These are phyloP conservation scores for Agaricus subrufescens DNA, from an alignment of 768 basidiomycete genomes.

Conservation along the genomic window DNA sequence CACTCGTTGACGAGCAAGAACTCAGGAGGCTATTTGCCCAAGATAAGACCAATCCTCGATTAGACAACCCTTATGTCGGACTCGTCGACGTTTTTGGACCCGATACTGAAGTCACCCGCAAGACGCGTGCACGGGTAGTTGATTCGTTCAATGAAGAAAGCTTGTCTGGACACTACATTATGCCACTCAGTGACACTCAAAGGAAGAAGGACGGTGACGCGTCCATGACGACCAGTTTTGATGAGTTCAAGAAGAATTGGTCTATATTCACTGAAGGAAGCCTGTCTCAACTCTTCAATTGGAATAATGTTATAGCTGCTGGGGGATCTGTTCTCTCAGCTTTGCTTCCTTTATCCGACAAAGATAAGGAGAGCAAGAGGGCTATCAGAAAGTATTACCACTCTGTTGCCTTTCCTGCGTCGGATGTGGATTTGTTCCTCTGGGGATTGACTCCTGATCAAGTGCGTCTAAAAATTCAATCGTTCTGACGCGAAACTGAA, in stretches of 20 bases:
- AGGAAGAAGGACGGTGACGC: slow-evolving; percentile 47
- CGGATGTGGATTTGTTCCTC: slow-evolving; percentile 61
- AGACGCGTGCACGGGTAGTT: slow-evolving; percentile 46
- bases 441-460: slow-evolving; percentile 55
- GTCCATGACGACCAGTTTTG: slow-evolving; percentile 42
- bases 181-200: slow-evolving; percentile 41
- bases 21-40: slow-evolving; percentile 53
- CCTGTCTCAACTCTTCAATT: slow-evolving; percentile 52
- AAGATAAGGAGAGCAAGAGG: slow-evolving; percentile 47
- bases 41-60: slow-evolving; percentile 39
- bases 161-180: slow-evolving; percentile 42
- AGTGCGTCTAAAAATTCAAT: slow-evolving; percentile 20
- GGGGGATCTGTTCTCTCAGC: slow-evolving; percentile 60
- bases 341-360: slow-evolving; percentile 44
- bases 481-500: not conserved
- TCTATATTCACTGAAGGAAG: slow-evolving; percentile 58
- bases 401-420: slow-evolving; percentile 48
- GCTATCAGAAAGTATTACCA: slow-evolving; percentile 57
- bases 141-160: slow-evolving; percentile 34
- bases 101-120: slow-evolving; percentile 36
- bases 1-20: slow-evolving; percentile 52
- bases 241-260: slow-evolving; percentile 64
- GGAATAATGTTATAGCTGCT: slow-evolving; percentile 61
- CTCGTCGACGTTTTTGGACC: slow-evolving; percentile 57
- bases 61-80: slow-evolving; percentile 47